phyloP scores from a whole-genome alignment of 129 eudicot genomes.

The Lonicera japonica region DNA sequence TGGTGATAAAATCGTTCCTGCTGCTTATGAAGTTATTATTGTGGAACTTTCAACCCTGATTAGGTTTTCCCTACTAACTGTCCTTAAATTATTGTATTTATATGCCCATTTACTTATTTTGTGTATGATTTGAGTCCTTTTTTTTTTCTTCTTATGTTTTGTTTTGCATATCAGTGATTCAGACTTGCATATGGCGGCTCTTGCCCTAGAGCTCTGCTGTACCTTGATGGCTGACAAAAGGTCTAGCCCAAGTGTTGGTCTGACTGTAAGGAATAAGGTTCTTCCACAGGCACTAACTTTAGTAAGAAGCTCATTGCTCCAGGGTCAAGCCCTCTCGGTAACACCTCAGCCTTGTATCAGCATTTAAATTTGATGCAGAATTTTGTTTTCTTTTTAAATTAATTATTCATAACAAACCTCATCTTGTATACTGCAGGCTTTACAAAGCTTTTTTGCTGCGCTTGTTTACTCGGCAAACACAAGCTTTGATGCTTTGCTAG shows the following conservation, averaged over 20 bases:
- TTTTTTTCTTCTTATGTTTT: not conserved
- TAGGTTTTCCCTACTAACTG: conserved; percentile 41
- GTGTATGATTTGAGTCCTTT: not conserved
- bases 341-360: conserved; percentile 4
- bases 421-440: conserved; percentile 48
- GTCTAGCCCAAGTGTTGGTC: conserved; percentile 77
- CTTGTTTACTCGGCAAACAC: conserved; percentile 91
- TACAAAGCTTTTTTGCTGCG: conserved; percentile 78
- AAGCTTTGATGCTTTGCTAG: conserved; percentile 80
- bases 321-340: conserved; percentile 98
- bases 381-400: not conserved
- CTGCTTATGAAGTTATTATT: conserved; percentile 93
- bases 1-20: conserved; percentile 87
- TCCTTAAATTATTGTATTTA: too few relatives aligned
- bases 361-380: not conserved
- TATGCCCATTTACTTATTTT: not conserved
- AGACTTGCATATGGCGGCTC: conserved; percentile 99
- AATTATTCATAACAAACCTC: not conserved
- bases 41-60: conserved; percentile 91
- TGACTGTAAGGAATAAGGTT: conserved; percentile 86
- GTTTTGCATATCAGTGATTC: conserved; percentile 56
- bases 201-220: conserved; percentile 88
- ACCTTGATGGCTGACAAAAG: conserved; percentile 93
- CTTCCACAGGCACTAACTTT: conserved; percentile 88
- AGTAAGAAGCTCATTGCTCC: conserved; percentile 89